A percentile compares a stretch with the other conserved stretches of the same genome.
Evolutionary conservation across 208 protist species (phyloP).

Genomic region (Acanthamoeba sp.): DNA sequence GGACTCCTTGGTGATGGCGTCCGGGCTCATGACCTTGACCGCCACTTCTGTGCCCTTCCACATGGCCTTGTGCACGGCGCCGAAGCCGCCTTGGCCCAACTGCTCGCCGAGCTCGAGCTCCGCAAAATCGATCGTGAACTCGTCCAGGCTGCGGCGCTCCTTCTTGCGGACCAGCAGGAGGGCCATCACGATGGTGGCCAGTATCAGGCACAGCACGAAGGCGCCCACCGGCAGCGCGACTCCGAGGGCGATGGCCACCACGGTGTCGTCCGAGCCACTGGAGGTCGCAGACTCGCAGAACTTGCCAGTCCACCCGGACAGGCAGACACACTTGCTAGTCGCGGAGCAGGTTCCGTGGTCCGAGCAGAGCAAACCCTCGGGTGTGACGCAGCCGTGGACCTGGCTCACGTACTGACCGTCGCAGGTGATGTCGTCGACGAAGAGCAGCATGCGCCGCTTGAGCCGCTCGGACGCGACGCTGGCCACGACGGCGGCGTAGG

Average conservation of each 20-base stretch:
- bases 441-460: neutral
- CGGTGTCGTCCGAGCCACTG: neutral
- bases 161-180: neutral
- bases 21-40: neutral
- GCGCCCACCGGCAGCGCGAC: neutral
- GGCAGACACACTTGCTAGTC: neutral
- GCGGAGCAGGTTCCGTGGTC: neutral
- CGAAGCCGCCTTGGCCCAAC: neutral
- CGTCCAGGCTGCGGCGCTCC: neutral
- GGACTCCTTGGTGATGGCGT: neutral
- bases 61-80: neutral
- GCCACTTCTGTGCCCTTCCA: conserved; percentile 8
- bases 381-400: neutral
- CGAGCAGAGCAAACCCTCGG: neutral
- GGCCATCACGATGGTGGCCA: neutral
- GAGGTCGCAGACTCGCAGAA: neutral
- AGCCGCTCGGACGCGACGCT: neutral
- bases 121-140: neutral
- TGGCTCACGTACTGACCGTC: neutral
- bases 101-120: neutral
- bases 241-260: neutral
- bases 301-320: neutral
- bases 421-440: neutral
- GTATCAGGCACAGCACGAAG: neutral
- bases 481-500: neutral